These are phyloP conservation scores for Globisporangium cederbergense DNA, from an alignment of 352 stramenopile genomes.

Conservation along the genomic window DNA sequence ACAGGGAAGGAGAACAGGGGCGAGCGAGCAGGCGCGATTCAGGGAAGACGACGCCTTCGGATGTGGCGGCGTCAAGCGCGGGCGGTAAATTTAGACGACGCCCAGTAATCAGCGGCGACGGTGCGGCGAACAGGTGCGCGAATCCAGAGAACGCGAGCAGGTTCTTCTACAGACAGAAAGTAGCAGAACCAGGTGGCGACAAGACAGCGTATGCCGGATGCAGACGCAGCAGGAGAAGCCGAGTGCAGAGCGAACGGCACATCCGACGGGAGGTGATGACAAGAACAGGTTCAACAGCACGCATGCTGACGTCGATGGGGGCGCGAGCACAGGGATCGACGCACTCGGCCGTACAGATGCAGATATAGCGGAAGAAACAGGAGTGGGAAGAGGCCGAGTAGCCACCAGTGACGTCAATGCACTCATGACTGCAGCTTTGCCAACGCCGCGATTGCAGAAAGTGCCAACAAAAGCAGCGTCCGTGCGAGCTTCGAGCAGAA, in stretches of 20 bases:
- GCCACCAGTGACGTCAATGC: background rate
- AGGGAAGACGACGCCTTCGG: background rate
- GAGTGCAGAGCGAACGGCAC: background rate
- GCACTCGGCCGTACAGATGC: background rate
- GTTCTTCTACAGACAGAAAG: background rate
- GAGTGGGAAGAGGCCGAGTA: background rate
- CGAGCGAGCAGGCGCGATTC: background rate
- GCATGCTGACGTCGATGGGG: background rate
- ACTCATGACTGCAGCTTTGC: slow-evolving; percentile 1
- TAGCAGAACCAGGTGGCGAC: background rate
- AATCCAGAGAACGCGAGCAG: background rate
- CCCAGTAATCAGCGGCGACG: background rate
- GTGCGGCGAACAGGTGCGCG: slow-evolving; percentile 1
- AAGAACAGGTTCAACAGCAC: background rate
- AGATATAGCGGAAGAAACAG: background rate
- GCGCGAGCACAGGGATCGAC: background rate
- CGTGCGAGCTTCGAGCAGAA: slow-evolving; percentile 9
- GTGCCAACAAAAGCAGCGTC: slow-evolving; percentile 9
- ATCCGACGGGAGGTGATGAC: background rate
- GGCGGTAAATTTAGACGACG: background rate
- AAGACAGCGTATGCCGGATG: background rate
- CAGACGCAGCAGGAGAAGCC: background rate
- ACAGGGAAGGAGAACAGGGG: background rate
- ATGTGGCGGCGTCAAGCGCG: background rate
- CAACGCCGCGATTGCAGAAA: slow-evolving; percentile 6